phyloP scores from a whole-genome alignment of 2,329 filamentous ascomycete species.

The Fusarium albidum region DNA sequence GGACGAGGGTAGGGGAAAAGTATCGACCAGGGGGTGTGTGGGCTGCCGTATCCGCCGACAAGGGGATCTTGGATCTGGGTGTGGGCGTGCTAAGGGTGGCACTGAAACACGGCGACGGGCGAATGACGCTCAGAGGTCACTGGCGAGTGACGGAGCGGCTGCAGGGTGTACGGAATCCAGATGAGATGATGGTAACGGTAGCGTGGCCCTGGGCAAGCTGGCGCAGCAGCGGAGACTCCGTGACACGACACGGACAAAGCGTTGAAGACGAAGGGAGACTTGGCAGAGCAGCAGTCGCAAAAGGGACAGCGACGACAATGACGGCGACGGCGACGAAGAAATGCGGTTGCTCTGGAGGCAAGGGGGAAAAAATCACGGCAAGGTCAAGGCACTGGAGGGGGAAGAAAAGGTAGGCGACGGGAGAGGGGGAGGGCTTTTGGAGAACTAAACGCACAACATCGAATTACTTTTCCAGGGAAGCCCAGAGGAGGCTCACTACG shows the following conservation, averaged over 20 bases:
- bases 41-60: constrained; percentile 41
- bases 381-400: constrained; percentile 14
- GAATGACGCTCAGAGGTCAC: constrained; percentile 39
- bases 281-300: constrained; percentile 23
- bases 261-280: constrained; percentile 21
- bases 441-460: constrained; percentile 38
- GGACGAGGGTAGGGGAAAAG: constrained; percentile 46
- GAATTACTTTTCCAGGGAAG: constrained; percentile 32
- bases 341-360: constrained; percentile 18
- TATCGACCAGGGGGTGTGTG: constrained; percentile 43
- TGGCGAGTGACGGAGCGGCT: constrained; percentile 39
- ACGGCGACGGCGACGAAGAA: constrained; percentile 12
- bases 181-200: constrained; percentile 39
- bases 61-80: constrained; percentile 44
- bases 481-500: constrained; percentile 27
- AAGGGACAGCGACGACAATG: constrained; percentile 25
- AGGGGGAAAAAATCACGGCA: constrained; percentile 19
- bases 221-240: constrained; percentile 39
- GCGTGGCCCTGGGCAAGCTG: constrained; percentile 34
- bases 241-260: constrained; percentile 28
- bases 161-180: constrained; percentile 39
- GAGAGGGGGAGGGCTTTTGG: constrained; percentile 32
- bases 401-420: constrained; percentile 21
- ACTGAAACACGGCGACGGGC: constrained; percentile 43
- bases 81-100: constrained; percentile 39